A percentile compares a stretch with the other conserved stretches of the same genome.
Evolutionary conservation across 2,329 filamentous ascomycete genomes (phyloP).

Genomic region (Colletotrichum gloeosporioides): DNA sequence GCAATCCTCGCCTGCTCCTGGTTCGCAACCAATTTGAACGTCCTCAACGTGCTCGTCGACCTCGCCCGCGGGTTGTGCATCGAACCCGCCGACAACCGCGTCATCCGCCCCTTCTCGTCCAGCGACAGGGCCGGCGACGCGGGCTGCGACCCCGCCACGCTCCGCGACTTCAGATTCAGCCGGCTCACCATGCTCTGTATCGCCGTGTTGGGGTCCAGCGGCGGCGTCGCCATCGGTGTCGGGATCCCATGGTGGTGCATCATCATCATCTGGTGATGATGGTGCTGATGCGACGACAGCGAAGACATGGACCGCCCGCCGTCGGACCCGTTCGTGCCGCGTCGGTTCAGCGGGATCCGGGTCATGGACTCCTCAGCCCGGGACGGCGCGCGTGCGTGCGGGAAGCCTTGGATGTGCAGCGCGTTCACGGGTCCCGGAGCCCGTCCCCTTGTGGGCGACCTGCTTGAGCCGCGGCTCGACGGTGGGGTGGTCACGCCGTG

Average conservation of each 20-base stretch:
- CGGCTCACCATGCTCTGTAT: conserved; percentile 37
- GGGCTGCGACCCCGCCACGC: conserved; percentile 18
- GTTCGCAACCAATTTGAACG: conserved; percentile 24
- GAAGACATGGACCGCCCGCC: conserved; percentile 2
- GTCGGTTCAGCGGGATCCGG: conserved; percentile 21
- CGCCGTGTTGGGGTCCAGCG: conserved; percentile 29
- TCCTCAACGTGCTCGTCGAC: conserved; percentile 26
- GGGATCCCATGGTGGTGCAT: conserved; percentile 23
- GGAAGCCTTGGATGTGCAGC: conserved; percentile 13
- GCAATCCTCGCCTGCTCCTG: conserved; percentile 10
- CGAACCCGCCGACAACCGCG: not conserved
- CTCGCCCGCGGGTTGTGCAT: conserved; percentile 3
- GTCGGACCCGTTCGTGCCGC: conserved; percentile 20
- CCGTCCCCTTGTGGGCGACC: conserved; percentile 25
- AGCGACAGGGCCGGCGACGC: conserved; percentile 24
- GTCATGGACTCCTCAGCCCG: conserved; percentile 6
- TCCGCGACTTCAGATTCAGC: conserved; percentile 35
- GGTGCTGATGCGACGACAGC: not conserved
- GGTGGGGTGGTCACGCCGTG: conserved; percentile 32
- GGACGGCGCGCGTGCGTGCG: conserved; percentile 21
- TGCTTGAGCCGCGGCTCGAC: conserved; percentile 36
- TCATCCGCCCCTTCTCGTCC: conserved; percentile 10
- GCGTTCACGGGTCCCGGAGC: not conserved
- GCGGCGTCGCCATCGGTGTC: conserved; percentile 27
- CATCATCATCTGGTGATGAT: not conserved